Percentiles rank a stretch among this genome's conserved stretches.
These are phyloP conservation scores for Argentina anserina DNA, from an alignment of 306 rosid species.

Conservation along the genomic window DNA sequence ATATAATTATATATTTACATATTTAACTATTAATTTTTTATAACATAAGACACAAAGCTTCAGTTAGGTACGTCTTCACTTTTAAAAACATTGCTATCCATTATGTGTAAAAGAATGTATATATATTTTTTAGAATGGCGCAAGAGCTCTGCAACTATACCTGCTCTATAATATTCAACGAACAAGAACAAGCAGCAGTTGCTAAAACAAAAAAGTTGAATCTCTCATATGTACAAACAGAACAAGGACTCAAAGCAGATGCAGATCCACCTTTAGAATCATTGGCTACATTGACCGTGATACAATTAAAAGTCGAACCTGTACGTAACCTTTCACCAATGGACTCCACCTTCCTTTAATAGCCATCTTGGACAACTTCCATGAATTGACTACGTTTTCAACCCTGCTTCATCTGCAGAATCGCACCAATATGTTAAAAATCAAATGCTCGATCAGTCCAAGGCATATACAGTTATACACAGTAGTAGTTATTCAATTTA, in stretches of 20 bases:
- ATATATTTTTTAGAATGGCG: not conserved
- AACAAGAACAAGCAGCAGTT: slow-evolving; percentile 15
- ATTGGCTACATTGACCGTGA: not conserved
- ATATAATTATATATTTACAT: too few relatives aligned
- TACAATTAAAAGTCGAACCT: slow-evolving; percentile 5
- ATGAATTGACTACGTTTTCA: slow-evolving; percentile 2
- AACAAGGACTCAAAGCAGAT: not conserved
- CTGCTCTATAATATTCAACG: slow-evolving; percentile 8
- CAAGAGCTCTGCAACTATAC: slow-evolving; percentile 12
- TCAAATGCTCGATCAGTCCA: not conserved
- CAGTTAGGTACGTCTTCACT: too few relatives aligned
- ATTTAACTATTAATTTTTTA: too few relatives aligned
- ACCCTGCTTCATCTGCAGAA: slow-evolving; percentile 18
- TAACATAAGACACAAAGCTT: too few relatives aligned
- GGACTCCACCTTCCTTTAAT: not conserved
- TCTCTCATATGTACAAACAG: slow-evolving; percentile 22
- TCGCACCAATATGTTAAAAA: not conserved
- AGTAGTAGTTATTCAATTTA: not conserved
- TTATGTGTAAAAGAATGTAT: not conserved
- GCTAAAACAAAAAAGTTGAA: not conserved
- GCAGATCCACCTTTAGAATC: slow-evolving; percentile 17
- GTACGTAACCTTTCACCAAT: not conserved
- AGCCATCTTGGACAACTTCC: slow-evolving; percentile 1
- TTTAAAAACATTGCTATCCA: too few relatives aligned
- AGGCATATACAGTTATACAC: not conserved